Percentiles rank a stretch among this genome's conserved stretches.
phyloP scores from a whole-genome alignment of 441 rosid species.

The Croton laevigatus region DNA sequence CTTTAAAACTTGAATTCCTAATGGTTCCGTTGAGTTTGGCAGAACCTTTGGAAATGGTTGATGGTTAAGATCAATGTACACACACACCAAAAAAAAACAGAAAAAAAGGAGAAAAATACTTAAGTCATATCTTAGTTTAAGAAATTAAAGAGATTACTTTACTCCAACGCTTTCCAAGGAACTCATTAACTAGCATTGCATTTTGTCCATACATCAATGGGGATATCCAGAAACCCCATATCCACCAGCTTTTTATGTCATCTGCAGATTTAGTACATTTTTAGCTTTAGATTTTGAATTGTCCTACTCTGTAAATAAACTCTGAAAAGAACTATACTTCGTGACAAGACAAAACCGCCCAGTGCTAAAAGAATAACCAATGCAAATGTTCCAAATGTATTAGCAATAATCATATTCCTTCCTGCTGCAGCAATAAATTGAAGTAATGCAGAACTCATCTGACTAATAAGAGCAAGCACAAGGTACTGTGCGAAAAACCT shows the following conservation, averaged over 20 bases:
- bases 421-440: constrained; percentile 59
- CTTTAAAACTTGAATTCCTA: constrained; percentile 51
- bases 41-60: constrained; percentile 23
- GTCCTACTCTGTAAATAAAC: not conserved
- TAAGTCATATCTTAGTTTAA: constrained; percentile 9
- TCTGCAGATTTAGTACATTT: constrained; percentile 29
- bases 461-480: constrained; percentile 48
- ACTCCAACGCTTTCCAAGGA: constrained; percentile 75
- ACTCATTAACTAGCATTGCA: constrained; percentile 68
- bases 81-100: not conserved
- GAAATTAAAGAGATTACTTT: constrained; percentile 32
- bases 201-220: constrained; percentile 85
- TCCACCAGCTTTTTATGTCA: constrained; percentile 70
- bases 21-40: constrained; percentile 33
- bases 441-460: constrained; percentile 71
- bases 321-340: constrained; percentile 33
- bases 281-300: not conserved
- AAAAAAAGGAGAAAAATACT: not conserved
- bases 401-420: constrained; percentile 65
- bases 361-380: constrained; percentile 51
- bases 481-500: constrained; percentile 75
- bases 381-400: constrained; percentile 70
- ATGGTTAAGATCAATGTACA: no score
- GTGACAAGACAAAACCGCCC: constrained; percentile 74
- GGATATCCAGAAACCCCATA: constrained; percentile 82